Percentiles rank a stretch among this genome's conserved stretches.
Conservation (phyloP, 2,329 filamentous ascomycete genomes). For the Xylaria sp. region DNA sequence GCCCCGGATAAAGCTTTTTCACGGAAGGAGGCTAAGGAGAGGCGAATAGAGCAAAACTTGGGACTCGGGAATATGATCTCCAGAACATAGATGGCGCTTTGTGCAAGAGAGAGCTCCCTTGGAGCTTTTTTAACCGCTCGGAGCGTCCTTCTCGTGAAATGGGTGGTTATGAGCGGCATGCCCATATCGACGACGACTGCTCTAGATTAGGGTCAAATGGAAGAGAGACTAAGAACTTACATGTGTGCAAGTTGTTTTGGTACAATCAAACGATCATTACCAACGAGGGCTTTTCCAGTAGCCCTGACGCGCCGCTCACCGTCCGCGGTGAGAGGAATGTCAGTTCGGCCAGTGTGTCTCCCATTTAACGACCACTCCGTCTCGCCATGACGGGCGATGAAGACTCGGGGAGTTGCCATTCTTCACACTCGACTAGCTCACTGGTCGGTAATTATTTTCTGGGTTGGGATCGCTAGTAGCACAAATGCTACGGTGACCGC, state of each 20-base stretch:
- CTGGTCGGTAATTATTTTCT: not conserved
- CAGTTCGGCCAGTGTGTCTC: conserved; percentile 84
- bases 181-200: not conserved
- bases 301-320: conserved; percentile 80
- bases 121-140: not conserved
- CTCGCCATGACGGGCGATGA: conserved; percentile 89
- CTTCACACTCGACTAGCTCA: not conserved
- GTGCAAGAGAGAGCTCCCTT: not conserved
- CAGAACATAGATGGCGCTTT: not conserved
- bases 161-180: not conserved
- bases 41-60: not conserved
- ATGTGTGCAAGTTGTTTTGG: conserved; percentile 84
- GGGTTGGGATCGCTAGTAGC: not conserved
- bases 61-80: not conserved
- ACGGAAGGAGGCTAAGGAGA: not conserved
- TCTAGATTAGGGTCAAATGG: not conserved
- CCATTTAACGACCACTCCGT: conserved; percentile 94
- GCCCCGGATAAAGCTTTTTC: not conserved
- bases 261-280: conserved; percentile 84
- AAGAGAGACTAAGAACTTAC: conserved; percentile 59
- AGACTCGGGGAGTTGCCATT: conserved; percentile 73
- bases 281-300: conserved; percentile 86
- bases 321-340: conserved; percentile 84
- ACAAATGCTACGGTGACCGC: not conserved
- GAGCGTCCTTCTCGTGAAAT: not conserved